A percentile compares a stretch with the other conserved stretches of the same genome.
phyloP scores from a whole-genome alignment of 108 stramenopile genomes.

The Schizochytrium sp. region DNA sequence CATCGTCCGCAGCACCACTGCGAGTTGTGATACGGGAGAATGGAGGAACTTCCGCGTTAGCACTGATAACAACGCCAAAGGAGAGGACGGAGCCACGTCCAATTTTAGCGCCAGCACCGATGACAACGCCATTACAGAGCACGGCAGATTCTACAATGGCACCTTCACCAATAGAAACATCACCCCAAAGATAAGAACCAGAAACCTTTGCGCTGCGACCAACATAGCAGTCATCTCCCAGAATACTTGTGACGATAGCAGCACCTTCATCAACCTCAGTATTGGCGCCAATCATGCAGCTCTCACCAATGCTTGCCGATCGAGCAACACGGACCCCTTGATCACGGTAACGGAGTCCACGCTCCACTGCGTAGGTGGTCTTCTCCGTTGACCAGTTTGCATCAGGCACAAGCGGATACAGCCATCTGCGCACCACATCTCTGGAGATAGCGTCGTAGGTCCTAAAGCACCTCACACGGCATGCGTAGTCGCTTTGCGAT shows the following conservation, averaged over 20 bases:
- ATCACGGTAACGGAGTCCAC: slow-evolving; percentile 73
- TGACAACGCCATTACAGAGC: slow-evolving; percentile 79
- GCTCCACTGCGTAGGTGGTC: slow-evolving; percentile 74
- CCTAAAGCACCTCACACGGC: slow-evolving; percentile 85
- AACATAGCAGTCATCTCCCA: slow-evolving; percentile 84
- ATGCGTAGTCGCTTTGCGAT: slow-evolving; percentile 81
- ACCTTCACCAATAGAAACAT: slow-evolving; percentile 80
- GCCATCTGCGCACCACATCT: slow-evolving; percentile 90
- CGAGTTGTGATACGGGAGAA: slow-evolving; percentile 85
- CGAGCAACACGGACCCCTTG: slow-evolving; percentile 81
- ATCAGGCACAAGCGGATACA: slow-evolving; percentile 93
- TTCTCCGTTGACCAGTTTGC: slow-evolving; percentile 17
- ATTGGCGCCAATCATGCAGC: slow-evolving; percentile 74
- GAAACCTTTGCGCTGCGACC: slow-evolving; percentile 74
- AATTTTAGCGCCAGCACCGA: slow-evolving; percentile 81
- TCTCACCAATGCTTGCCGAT: slow-evolving; percentile 81
- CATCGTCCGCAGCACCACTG: neutral
- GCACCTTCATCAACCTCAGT: slow-evolving; percentile 65
- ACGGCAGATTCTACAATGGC: slow-evolving; percentile 81
- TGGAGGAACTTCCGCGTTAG: slow-evolving; percentile 80
- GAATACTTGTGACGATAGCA: slow-evolving; percentile 70
- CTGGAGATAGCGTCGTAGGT: slow-evolving; percentile 87
- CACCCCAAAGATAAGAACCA: slow-evolving; percentile 87
- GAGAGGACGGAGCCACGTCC: slow-evolving; percentile 89
- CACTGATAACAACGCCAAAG: slow-evolving; percentile 85